Base-by-base conservation (phyloP, 176 grass and related monocot species). In the Rhynchospora tenuis region DNA sequence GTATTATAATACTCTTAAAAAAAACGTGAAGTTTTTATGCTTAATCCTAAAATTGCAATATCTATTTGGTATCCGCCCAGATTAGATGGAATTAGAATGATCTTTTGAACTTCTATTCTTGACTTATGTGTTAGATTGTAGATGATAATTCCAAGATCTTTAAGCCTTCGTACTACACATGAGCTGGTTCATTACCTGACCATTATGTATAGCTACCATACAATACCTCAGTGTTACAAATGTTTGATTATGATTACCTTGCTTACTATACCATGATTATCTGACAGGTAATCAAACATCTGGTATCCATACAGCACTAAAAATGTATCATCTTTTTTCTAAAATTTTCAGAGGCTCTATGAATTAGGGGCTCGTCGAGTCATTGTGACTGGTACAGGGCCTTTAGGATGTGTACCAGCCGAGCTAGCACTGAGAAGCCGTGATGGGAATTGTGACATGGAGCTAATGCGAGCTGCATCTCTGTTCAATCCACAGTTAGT, bases 311-410 rank as follows among this genome's bases (percentile, higher is more conserved):
- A 62, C 48, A 73, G 81, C 4, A 7, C 48, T 69, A 42, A 67
- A 66, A 12, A 72, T 7, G 29, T 26, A 67, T 56, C 61, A 45
- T 13, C 2, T 38, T 50, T 28, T 13, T 74, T 73, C 1, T 56
- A 14, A 79, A 80, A 59, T 26, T 88, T 88, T 76, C 90, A 98
- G 96, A 93, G 84, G 69, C 63, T 98, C 61, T 86, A 95, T 79
- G 88, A 95, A 19, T 87, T 95, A 33, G 96, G 93, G 2, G 92
- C 89, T 2, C 85, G 96, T 17, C 86, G 91, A 81, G 86, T 98
- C 64, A 65, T 98, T 23, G 95, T 98, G 81, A 98, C 92, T 50
- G 95, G 95, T 46, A 95, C 91, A 19, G 95, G 95, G 16, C 95
- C 95, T 5, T 75, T 98, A 1, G 96, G 96, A 1, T 98, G 96